Evolutionary conservation across 352 stramenopile genomes (phyloP), one percentile per base, ranked within the genome.

Genomic region (Phytophthora chlamydospora): DNA sequence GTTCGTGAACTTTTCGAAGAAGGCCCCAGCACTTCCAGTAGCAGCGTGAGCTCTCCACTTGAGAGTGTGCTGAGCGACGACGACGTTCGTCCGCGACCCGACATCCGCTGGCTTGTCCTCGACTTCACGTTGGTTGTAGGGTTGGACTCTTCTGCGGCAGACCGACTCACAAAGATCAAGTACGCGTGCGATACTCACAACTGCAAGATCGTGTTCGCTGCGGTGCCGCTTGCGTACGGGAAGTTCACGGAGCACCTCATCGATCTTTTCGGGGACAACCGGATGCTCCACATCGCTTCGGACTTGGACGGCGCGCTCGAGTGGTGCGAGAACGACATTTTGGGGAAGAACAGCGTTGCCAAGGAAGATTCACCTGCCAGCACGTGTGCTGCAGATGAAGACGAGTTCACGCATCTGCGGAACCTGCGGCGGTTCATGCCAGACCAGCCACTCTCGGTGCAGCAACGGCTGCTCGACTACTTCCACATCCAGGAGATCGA

Each of bases 41-140:
- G 36, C 34, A 48, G 34, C 4, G 52, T 66, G 14, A 38, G 49
- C 11, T 57, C 59, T 41, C 52, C 53, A 27, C 59, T 69, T 27
- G 53, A 65, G 19, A 61, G 57, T 21, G 51, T 60, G 9, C 47
- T 68, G 6, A 67, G 62, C 29, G 50, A 62, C n/a, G 50, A 62
- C n/a, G 48, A 62, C 10, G n/a, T 54, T 21, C 62, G 63, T 7
- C 62, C 52, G 2, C 60, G 63, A 51, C 43, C 58, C 4, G 38
- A 68, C 9, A 88, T 92, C 14, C 59, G 62, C 11, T 90, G 68
- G 39, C 67, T 94, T 31, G 91, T 98, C 32, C 75, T 98, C 7
- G 92, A 98, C 59, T 98, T 98, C 60, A 97, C 90, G 1, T 62
- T 98, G 2, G 94, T 98, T 0, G 77, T 97, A 0, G 91, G 91